Evolutionary conservation across 345 rosid genomes (phyloP), one percentile per base, ranked within the genome.

Genomic region (Salix purpurea): DNA sequence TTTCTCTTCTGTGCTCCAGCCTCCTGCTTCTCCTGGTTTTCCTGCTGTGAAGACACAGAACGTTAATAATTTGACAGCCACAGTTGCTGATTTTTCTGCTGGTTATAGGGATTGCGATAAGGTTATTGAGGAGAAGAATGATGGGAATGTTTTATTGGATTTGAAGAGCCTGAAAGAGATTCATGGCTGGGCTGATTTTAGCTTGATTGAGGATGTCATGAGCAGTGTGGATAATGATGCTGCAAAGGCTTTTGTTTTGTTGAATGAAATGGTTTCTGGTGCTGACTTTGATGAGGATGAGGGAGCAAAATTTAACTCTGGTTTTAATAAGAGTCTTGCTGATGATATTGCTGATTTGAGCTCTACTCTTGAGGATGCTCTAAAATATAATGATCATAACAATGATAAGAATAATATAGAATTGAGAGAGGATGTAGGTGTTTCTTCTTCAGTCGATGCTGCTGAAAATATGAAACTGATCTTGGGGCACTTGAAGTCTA

Each of bases 151-250:
- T 44, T 44, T 44, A 44, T 46, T 65, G 5, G 76, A 83, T 28
- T 56, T 86, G 30, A 69, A 73, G 80, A 85, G 87, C 75, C 89
- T 93, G 7, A 87, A 86, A 84, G 82, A 69, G 71, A 75, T 84
- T 61, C 80, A 83, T 71, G 19, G 77, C 32, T 93, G 95, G 94
- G 95, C 93, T 6, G 95, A 87, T 67, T 79, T 79, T 42, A 80
- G 70, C 84, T 88, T 96, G 85, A 87, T 93, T 73, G 81, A 83
- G 82, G 94, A 93, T 84, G 77, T 90, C 36, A 34, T 91, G 82
- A 73, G 65, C 36, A 83, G 91, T 67, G 85, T 85, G 2, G 81
- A 86, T 61, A 81, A 86, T 81, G 80, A 89, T 77, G 46, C 85
- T 67, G 79, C 81, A 28, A 84, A 85, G 90, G 92, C 97, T 34